A percentile compares a stretch with the other conserved stretches of the same genome.
Conservation (phyloP, 225 moss, liverwort and hornwort species). For the Lunularia cruciata region DNA sequence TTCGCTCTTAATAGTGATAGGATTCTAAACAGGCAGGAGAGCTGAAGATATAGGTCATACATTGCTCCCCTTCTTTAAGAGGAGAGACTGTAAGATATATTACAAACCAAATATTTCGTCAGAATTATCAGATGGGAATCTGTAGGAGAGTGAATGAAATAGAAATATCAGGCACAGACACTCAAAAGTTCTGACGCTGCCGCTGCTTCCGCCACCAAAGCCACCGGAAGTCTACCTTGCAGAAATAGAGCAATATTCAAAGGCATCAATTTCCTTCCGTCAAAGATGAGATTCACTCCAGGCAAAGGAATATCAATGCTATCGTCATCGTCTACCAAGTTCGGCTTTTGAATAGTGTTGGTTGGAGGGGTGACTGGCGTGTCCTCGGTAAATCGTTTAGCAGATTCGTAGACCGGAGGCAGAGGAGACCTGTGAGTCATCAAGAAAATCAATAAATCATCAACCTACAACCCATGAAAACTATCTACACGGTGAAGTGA, state of each 20-base stretch:
- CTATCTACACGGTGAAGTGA: too few relatives aligned
- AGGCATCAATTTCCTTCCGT: constrained; percentile 64
- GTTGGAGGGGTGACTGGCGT: constrained; percentile 6
- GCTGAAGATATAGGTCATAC: too few relatives aligned
- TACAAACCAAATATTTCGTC: too few relatives aligned
- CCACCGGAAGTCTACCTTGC: constrained; percentile 91
- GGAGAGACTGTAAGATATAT: too few relatives aligned
- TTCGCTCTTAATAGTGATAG: too few relatives aligned
- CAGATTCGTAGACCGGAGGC: constrained; percentile 24
- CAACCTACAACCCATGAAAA: too few relatives aligned
- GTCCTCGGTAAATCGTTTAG: constrained; percentile 15
- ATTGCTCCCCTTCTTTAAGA: too few relatives aligned
- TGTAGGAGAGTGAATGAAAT: too few relatives aligned
- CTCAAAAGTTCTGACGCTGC: constrained; percentile 54
- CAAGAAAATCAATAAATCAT: too few relatives aligned
- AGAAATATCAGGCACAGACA: constrained; percentile 18
- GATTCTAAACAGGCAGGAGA: too few relatives aligned
- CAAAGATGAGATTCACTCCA: constrained; percentile 80
- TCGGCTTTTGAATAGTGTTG: constrained; percentile 36
- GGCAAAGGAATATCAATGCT: constrained; percentile 74
- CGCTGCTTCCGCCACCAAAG: constrained; percentile 73
- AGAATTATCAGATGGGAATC: too few relatives aligned
- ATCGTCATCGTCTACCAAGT: constrained; percentile 65
- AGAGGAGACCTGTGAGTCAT: constrained; percentile 18
- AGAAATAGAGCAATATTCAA: constrained; percentile 64